A percentile compares a stretch with the other conserved stretches of the same genome.
These are phyloP conservation scores for Plasmodium chabaudi DNA, from an alignment of 169 alveolate genomes.

Conservation along the genomic window DNA sequence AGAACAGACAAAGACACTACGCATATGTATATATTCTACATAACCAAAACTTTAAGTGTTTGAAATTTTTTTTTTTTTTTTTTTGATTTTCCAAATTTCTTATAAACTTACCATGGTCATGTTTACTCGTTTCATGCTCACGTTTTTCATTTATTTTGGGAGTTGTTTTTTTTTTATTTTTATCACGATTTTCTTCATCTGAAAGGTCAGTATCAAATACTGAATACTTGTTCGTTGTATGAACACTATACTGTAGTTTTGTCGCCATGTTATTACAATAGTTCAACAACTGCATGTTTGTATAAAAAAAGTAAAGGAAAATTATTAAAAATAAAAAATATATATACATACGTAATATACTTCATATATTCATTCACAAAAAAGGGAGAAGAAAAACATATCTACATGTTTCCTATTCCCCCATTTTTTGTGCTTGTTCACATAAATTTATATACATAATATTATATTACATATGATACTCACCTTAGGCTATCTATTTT, in stretches of 20 bases:
- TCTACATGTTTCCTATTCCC: too few relatives aligned
- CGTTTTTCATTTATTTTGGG: conserved; percentile 15
- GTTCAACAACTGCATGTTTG: conserved; percentile 11
- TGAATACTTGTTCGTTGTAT: conserved; percentile 70
- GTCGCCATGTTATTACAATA: conserved; percentile 43
- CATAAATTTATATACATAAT: too few relatives aligned
- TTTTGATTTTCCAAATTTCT: background rate
- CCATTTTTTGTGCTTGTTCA: too few relatives aligned
- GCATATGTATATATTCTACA: too few relatives aligned
- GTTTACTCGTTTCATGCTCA: conserved; percentile 13
- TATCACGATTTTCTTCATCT: conserved; percentile 31
- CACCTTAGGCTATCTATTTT: too few relatives aligned
- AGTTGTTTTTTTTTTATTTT: conserved; percentile 15
- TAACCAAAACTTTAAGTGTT: too few relatives aligned
- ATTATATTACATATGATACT: too few relatives aligned
- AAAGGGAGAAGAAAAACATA: background rate
- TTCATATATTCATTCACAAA: background rate
- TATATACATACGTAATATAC: background rate
- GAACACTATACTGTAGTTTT: conserved; percentile 54
- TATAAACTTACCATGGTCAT: conserved; percentile 24
- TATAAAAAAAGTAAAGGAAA: background rate
- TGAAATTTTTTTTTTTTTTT: too few relatives aligned
- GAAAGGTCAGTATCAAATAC: conserved; percentile 65
- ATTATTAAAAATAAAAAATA: conserved; percentile 4
- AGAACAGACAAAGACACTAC: too few relatives aligned